Base-by-base conservation (phyloP, 129 eudicot genomes). In the Pulicaria dysenterica region DNA sequence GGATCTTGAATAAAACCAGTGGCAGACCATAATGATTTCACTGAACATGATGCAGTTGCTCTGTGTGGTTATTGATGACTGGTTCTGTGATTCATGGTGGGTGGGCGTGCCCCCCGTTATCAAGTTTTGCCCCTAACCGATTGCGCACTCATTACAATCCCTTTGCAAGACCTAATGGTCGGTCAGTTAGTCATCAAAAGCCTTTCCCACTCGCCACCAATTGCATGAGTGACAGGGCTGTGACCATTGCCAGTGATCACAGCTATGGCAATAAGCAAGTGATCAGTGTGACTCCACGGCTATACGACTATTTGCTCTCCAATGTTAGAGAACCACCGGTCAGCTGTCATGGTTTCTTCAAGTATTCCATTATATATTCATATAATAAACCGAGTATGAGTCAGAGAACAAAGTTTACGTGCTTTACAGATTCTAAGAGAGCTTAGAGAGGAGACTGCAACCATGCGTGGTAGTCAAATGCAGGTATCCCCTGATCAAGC, bases 401-500 rank as follows among this genome's bases (percentile, higher is more conserved):
- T 39, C 31, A 62, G 41, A 36, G 37, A 53, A 24, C 8, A 2
- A 34, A 58, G 31, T 60, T 44, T 37, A 10, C 63, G 1, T 77
- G 48, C 9, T 8, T 75, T 37, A 58, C 74, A 91, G 95, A 77
- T 91, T 40, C 64, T 94, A 15, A 65, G 83, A 61, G 84, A 94
- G 65, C 89, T 94, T 16, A 86, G 98, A 57, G 96, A 94, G 78
- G 98, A 90, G 84, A 90, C 98, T 19, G 80, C 96, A 19, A 79
- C 76, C 6, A 80, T 87, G 97, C 86, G 72, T 38, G 96, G 96
- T 13, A 85, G 97, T 78, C 95, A 85, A 72, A 94, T 94, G 98
- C 98, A 94, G 91, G 96, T 89, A 43, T 85, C 98, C 46, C 98
- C 97, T 71, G 98, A 94, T 90, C 98, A 94, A 81, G 98, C 96